Evolutionary conservation across 108 stramenopile genomes (phyloP).

Genomic region (Nitzschia putrida): DNA sequence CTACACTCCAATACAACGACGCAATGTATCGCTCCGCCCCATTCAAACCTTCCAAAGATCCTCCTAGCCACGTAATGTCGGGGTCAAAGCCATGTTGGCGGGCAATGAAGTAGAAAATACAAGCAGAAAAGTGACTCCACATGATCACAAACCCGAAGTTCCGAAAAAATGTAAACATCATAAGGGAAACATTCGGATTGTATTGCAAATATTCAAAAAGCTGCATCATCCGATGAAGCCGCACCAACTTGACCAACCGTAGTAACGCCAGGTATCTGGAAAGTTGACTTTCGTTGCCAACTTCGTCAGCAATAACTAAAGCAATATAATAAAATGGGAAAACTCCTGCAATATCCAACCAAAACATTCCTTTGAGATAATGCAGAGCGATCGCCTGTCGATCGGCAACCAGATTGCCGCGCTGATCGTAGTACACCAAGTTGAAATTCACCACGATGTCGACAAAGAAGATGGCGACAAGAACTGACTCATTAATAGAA

Average conservation of each 20-base stretch:
- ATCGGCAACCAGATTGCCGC: slow-evolving; percentile 39
- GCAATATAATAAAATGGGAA: slow-evolving; percentile 54
- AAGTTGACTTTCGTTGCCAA: slow-evolving; percentile 4
- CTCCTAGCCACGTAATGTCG: slow-evolving; percentile 57
- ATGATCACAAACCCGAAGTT: slow-evolving; percentile 49
- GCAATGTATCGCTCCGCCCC: slow-evolving; percentile 42
- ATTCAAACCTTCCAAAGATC: slow-evolving; percentile 10
- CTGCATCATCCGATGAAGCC: slow-evolving; percentile 50
- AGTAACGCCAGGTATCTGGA: slow-evolving; percentile 40
- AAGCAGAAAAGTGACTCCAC: slow-evolving; percentile 60
- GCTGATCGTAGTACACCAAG: slow-evolving; percentile 47
- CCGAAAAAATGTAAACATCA: slow-evolving; percentile 48
- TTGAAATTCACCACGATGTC: slow-evolving; percentile 63
- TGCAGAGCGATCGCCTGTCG: slow-evolving; percentile 38
- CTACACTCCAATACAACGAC: slow-evolving; percentile 55
- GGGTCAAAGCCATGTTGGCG: slow-evolving; percentile 45
- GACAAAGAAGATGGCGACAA: slow-evolving; percentile 46
- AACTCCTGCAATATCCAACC: slow-evolving; percentile 59
- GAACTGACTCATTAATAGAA: slow-evolving; percentile 41
- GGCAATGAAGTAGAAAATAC: slow-evolving; percentile 65
- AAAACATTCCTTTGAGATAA: slow-evolving; percentile 52
- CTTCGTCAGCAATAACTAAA: slow-evolving; percentile 42
- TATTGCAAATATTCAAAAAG: slow-evolving; percentile 56
- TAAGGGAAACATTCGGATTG: slow-evolving; percentile 44
- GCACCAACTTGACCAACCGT: slow-evolving; percentile 46